Evolutionary conservation across 371 early-diverging fungal genomes (phyloP).

Genomic region (Mortierella sp.): DNA sequence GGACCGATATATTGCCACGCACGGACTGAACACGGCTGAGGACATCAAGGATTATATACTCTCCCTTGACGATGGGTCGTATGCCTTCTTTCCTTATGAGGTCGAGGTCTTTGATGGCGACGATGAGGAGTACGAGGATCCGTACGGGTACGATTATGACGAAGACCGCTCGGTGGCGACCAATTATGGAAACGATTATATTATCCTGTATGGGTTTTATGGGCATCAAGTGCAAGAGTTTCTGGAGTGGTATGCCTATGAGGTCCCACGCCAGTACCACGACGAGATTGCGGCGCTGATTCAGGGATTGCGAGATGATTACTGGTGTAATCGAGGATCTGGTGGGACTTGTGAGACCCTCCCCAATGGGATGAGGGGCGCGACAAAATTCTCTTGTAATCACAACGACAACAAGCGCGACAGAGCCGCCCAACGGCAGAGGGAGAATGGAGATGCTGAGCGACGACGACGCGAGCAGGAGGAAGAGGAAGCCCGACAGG

Average conservation of each 20-base stretch:
- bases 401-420: not conserved
- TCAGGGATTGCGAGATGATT: not conserved
- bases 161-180: not conserved
- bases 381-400: not conserved
- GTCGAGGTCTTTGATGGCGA: not conserved
- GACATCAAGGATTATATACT: not conserved
- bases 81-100: not conserved
- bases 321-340: not conserved
- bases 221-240: not conserved
- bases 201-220: not conserved
- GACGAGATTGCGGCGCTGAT: slow-evolving; percentile 6
- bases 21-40: not conserved
- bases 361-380: not conserved
- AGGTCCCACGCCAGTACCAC: not conserved
- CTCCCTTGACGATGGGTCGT: not conserved
- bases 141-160: not conserved
- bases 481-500: not conserved
- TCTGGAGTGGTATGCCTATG: not conserved
- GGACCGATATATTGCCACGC: not conserved
- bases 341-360: not conserved
- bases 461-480: not conserved
- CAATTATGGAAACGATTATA: not conserved
- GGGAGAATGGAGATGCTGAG: not conserved
- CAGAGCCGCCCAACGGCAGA: not conserved
- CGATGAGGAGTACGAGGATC: not conserved